Evolutionary conservation across 2,329 filamentous ascomycete species (phyloP).

Genomic region (Endothia cerciana): DNA sequence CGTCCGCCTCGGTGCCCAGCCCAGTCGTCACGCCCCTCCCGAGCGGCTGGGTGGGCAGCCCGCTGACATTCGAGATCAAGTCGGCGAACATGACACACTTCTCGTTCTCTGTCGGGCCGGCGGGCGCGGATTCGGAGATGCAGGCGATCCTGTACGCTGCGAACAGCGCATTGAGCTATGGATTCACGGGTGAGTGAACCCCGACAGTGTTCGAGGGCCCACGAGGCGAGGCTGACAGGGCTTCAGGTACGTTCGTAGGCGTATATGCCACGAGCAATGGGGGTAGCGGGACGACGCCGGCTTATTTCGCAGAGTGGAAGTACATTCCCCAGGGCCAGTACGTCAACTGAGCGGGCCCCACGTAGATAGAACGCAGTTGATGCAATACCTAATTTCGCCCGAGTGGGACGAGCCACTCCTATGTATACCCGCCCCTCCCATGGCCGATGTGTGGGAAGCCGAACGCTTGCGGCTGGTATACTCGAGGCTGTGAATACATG

Average conservation of each 20-base stretch:
- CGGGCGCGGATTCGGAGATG: slow-evolving; percentile 37
- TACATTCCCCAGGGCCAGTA: slow-evolving; percentile 46
- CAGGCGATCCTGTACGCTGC: slow-evolving; percentile 39
- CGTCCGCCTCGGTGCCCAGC: slow-evolving; percentile 44
- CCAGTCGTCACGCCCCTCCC: slow-evolving; percentile 45
- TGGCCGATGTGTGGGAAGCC: neutral
- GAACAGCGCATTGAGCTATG: slow-evolving; percentile 45
- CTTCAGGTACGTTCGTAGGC: slow-evolving; percentile 52
- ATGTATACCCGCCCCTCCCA: neutral
- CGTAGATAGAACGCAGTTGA: neutral
- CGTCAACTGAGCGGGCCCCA: slow-evolving; percentile 34
- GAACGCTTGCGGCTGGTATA: too few relatives aligned
- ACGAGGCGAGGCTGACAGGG: neutral
- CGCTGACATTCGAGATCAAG: slow-evolving; percentile 47
- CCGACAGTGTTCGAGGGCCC: neutral
- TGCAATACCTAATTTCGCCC: neutral
- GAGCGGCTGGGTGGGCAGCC: slow-evolving; percentile 39
- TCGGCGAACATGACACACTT: slow-evolving; percentile 52
- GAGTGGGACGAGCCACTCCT: neutral
- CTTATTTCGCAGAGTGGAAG: slow-evolving; percentile 53
- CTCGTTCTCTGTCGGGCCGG: slow-evolving; percentile 43
- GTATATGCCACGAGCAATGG: slow-evolving; percentile 59
- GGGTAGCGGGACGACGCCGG: slow-evolving; percentile 45
- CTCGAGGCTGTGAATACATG: too few relatives aligned
- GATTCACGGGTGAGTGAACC: slow-evolving; percentile 43